Conservation (phyloP, 768 basidiomycete species). For the Calocybe indica region DNA sequence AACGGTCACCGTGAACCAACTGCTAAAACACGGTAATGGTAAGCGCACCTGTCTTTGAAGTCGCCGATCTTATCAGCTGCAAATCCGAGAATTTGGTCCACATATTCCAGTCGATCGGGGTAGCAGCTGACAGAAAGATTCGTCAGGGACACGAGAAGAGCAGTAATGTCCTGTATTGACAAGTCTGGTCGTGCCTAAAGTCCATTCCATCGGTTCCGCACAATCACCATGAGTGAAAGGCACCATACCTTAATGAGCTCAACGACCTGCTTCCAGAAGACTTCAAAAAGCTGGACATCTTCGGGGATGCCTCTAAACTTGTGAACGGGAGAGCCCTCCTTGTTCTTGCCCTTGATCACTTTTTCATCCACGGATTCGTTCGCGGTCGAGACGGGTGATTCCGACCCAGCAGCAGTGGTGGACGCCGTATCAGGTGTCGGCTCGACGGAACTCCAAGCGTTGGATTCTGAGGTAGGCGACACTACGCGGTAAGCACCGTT, state of each 20-base stretch:
- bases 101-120: conserved; percentile 94
- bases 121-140: conserved; percentile 97
- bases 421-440: conserved; percentile 25
- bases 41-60: conserved; percentile 63
- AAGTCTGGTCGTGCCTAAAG: conserved; percentile 90
- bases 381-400: conserved; percentile 22
- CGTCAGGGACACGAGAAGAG: conserved; percentile 89
- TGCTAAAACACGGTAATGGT: neutral
- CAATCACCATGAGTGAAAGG: neutral
- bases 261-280: conserved; percentile 98
- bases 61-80: conserved; percentile 83
- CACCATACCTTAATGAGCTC: conserved; percentile 86
- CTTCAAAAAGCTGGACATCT: conserved; percentile 93
- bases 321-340: conserved; percentile 48
- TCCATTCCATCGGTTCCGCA: neutral
- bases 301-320: conserved; percentile 96
- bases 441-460: conserved; percentile 37
- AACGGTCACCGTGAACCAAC: conserved; percentile 1
- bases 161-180: conserved; percentile 96
- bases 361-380: conserved; percentile 15
- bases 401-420: conserved; percentile 16
- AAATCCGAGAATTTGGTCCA: conserved; percentile 91
- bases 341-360: conserved; percentile 51
- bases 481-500: conserved; percentile 29
- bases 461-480: conserved; percentile 32